These are phyloP conservation scores for Schizonepeta tenuifolia DNA, from an alignment of 257 asterid species.

Conservation along the genomic window DNA sequence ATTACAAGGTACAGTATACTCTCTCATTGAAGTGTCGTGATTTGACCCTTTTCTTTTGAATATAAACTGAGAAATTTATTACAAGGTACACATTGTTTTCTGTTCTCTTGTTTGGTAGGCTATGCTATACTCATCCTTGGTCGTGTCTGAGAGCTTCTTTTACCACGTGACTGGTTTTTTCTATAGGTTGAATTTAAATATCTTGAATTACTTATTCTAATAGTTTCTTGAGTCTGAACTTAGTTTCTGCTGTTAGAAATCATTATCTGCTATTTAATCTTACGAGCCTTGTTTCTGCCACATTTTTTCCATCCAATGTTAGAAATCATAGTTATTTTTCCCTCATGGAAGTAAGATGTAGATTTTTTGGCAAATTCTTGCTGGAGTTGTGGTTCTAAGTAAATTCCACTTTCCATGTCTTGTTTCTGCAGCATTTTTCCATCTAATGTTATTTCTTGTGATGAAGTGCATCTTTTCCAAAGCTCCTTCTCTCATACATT, in stretches of 20 bases:
- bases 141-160: not conserved
- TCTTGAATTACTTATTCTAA: not conserved
- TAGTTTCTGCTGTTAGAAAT: not conserved
- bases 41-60: constrained; percentile 1
- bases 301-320: no score
- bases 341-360: not conserved
- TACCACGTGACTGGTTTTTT: not conserved
- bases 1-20: constrained; percentile 66
- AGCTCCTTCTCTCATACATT: not conserved
- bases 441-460: not conserved
- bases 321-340: not conserved
- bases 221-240: not conserved
- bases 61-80: constrained; percentile 4
- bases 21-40: constrained; percentile 10
- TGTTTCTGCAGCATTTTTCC: not conserved
- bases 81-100: not conserved
- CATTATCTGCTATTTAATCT: not conserved
- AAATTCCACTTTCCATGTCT: no score
- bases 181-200: constrained; percentile 4
- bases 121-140: not conserved
- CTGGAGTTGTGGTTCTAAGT: not conserved
- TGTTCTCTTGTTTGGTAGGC: not conserved
- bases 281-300: constrained; percentile 26
- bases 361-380: not conserved
- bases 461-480: not conserved